A percentile compares a stretch with the other conserved stretches of the same genome.
Conservation (phyloP, 495 filamentous ascomycete species). For the Lepraria neglecta region DNA sequence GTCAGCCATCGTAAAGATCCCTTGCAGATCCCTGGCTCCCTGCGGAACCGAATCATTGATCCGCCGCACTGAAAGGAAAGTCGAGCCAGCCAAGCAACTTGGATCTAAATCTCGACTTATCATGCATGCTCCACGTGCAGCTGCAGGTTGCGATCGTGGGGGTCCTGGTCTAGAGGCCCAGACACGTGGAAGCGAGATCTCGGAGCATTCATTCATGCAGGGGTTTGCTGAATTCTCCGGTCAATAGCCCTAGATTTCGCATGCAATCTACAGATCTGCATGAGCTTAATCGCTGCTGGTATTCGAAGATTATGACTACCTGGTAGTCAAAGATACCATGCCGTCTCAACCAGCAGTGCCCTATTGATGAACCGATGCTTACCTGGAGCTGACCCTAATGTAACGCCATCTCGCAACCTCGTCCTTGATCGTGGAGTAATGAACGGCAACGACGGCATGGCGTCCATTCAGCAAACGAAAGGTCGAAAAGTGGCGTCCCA, state of each 20-base stretch:
- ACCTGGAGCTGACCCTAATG: not conserved
- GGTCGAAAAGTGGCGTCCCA: not conserved
- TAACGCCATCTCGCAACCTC: not conserved
- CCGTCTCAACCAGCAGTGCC: not conserved
- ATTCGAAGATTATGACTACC: not conserved
- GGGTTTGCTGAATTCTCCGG: not conserved
- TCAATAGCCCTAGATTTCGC: not conserved
- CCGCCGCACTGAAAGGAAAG: not conserved
- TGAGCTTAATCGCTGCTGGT: not conserved
- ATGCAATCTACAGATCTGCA: slow-evolving; percentile 4
- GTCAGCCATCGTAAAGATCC: not conserved
- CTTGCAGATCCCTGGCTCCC: too few species aligned
- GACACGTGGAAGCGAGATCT: not conserved
- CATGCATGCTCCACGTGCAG: not conserved
- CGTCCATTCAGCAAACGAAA: not conserved
- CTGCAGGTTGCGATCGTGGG: slow-evolving; percentile 2
- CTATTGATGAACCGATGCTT: not conserved
- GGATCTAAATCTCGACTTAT: not conserved
- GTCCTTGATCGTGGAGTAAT: not conserved
- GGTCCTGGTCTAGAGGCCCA: not conserved
- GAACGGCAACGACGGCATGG: not conserved
- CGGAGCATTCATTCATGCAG: not conserved
- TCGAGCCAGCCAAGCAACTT: slow-evolving; percentile 1
- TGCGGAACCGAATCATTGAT: too few species aligned
- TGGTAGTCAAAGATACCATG: slow-evolving; percentile 4